Percentiles rank a stretch among this genome's conserved stretches.
phyloP scores from a whole-genome alignment of 768 basidiomycete species.

The Polyporus arcularius region DNA sequence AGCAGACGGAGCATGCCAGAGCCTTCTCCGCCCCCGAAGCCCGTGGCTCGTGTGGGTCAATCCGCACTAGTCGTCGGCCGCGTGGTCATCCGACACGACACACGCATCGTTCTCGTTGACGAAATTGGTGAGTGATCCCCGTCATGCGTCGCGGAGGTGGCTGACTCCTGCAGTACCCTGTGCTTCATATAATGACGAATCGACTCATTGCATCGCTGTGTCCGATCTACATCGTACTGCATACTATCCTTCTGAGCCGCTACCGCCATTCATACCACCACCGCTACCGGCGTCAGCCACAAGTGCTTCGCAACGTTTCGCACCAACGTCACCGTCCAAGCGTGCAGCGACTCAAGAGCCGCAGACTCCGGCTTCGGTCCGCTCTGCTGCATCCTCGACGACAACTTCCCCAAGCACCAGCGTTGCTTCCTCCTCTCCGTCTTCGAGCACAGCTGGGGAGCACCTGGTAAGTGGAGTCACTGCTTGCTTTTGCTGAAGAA shows the following conservation, averaged over 20 bases:
- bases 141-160: not conserved
- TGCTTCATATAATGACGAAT: slow-evolving; percentile 57
- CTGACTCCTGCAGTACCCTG: slow-evolving; percentile 42
- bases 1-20: not conserved
- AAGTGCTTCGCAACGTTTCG: not conserved
- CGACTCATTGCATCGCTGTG: slow-evolving; percentile 56
- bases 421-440: not conserved
- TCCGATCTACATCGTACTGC: slow-evolving; percentile 50
- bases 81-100: slow-evolving; percentile 13
- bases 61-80: slow-evolving; percentile 17
- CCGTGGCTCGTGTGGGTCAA: slow-evolving; percentile 15
- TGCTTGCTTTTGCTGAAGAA: too few species aligned
- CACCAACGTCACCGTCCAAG: slow-evolving; percentile 3
- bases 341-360: slow-evolving; percentile 1
- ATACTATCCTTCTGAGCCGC: slow-evolving; percentile 42
- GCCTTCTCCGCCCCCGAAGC: slow-evolving; percentile 7
- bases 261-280: slow-evolving; percentile 51
- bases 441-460: not conserved
- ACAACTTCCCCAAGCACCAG: slow-evolving; percentile 6
- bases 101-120: slow-evolving; percentile 16
- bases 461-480: slow-evolving; percentile 13
- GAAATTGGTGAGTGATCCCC: slow-evolving; percentile 16
- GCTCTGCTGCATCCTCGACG: slow-evolving; percentile 3
- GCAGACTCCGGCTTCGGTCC: slow-evolving; percentile 8
- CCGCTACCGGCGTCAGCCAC: slow-evolving; percentile 10